These are phyloP conservation scores for Fonsecaea pugnacius DNA, from an alignment of 2,329 filamentous ascomycete species.

Conservation along the genomic window DNA sequence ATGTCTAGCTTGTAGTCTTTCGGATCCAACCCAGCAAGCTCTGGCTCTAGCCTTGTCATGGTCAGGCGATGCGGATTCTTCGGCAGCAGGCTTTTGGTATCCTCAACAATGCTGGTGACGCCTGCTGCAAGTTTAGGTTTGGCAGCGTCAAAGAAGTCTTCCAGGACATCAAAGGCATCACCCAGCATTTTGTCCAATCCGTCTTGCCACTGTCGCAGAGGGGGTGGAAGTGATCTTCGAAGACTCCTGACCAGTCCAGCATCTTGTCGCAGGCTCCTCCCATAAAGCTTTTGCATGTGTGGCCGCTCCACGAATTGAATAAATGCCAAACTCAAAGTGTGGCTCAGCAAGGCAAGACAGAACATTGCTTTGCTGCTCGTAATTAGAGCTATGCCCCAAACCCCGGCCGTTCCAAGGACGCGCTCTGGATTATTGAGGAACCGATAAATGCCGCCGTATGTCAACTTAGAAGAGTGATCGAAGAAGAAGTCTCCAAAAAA, in stretches of 20 bases:
- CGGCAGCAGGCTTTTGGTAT: constrained; percentile 85
- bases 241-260: constrained; percentile 92
- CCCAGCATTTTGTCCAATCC: constrained; percentile 85
- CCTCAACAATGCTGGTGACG: constrained; percentile 82
- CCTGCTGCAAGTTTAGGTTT: constrained; percentile 84
- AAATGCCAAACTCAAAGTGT: constrained; percentile 82
- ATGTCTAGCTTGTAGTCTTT: constrained; percentile 79
- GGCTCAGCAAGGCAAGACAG: constrained; percentile 80
- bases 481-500: constrained; percentile 99
- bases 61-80: constrained; percentile 85
- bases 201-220: constrained; percentile 80
- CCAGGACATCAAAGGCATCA: constrained; percentile 84
- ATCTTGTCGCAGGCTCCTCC: constrained; percentile 77
- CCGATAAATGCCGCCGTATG: constrained; percentile 95
- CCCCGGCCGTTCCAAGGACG: constrained; percentile 87
- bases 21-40: constrained; percentile 77
- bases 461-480: constrained; percentile 83
- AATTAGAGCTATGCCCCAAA: constrained; percentile 93
- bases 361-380: constrained; percentile 88
- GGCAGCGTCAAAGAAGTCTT: constrained; percentile 84
- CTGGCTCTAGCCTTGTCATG: constrained; percentile 76
- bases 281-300: constrained; percentile 98
- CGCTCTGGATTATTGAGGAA: constrained; percentile 98
- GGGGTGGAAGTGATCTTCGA: constrained; percentile 80
- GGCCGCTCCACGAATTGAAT: constrained; percentile 93